Percentiles rank a stretch among this genome's conserved stretches.
These are phyloP conservation scores for Pichia sp. DNA, from an alignment of 1,139 yeast species.

Conservation along the genomic window DNA sequence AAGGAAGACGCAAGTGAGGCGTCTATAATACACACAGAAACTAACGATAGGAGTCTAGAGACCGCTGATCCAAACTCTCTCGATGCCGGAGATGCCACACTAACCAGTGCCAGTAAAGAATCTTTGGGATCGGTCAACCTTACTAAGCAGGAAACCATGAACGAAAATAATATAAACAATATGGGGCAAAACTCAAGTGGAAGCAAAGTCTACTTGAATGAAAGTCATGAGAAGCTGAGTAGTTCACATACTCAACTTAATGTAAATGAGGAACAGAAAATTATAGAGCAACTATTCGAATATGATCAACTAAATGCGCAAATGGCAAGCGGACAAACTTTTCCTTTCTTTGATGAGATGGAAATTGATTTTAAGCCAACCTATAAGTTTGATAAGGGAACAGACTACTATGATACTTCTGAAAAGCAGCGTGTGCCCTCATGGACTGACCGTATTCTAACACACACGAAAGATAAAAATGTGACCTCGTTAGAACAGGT, in stretches of 20 bases:
- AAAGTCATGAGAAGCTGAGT: slow-evolving; percentile 10
- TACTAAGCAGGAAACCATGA: not conserved
- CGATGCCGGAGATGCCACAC: slow-evolving; percentile 4
- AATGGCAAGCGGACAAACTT: slow-evolving; percentile 76
- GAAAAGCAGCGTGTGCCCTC: slow-evolving; percentile 93
- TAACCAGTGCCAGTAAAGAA: not conserved
- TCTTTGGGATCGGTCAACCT: slow-evolving; percentile 1
- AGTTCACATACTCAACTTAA: slow-evolving; percentile 7
- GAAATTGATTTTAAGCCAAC: slow-evolving; percentile 81
- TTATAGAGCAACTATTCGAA: slow-evolving; percentile 52
- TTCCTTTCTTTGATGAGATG: slow-evolving; percentile 80
- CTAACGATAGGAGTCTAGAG: not conserved
- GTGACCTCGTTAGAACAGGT: slow-evolving; percentile 50
- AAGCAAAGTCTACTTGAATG: not conserved
- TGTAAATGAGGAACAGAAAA: slow-evolving; percentile 7
- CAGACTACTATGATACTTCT: slow-evolving; percentile 74
- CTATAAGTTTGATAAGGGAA: slow-evolving; percentile 88
- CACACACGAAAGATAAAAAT: slow-evolving; percentile 43
- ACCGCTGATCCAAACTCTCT: not conserved
- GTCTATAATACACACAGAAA: not conserved
- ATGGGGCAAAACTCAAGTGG: not conserved
- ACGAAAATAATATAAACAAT: not conserved
- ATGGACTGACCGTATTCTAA: slow-evolving; percentile 86
- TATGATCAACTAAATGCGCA: slow-evolving; percentile 80
- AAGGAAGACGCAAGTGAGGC: not conserved